These are phyloP conservation scores for Helotiales sp. DNA, from an alignment of 2,329 filamentous ascomycete genomes.

Conservation along the genomic window DNA sequence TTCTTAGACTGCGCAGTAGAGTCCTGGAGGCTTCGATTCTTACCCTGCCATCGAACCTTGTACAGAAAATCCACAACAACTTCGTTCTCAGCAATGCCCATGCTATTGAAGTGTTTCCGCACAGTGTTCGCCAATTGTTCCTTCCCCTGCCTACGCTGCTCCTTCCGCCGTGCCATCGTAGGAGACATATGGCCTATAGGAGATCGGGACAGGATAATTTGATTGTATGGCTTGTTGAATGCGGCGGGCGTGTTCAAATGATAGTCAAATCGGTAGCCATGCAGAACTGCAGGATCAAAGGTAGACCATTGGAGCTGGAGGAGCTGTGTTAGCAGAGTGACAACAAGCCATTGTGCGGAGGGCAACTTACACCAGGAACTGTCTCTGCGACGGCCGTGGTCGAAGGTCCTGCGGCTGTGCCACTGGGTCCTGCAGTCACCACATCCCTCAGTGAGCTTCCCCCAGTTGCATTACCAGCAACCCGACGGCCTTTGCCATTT, in stretches of 20 bases:
- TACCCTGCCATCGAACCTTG: slow-evolving; percentile 45
- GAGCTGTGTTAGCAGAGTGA: neutral
- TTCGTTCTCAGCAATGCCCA: slow-evolving; percentile 80
- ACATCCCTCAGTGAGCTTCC: slow-evolving; percentile 42
- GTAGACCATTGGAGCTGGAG: slow-evolving; percentile 66
- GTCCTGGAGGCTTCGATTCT: neutral
- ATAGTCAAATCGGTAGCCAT: slow-evolving; percentile 77
- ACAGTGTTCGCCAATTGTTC: slow-evolving; percentile 74
- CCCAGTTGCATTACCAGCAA: slow-evolving; percentile 27
- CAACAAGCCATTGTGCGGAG: neutral
- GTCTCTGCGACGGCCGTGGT: slow-evolving; percentile 31
- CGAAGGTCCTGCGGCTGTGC: slow-evolving; percentile 21
- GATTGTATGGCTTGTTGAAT: slow-evolving; percentile 68
- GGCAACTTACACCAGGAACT: slow-evolving; percentile 37
- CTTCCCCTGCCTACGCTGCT: slow-evolving; percentile 70
- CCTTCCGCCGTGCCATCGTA: slow-evolving; percentile 72
- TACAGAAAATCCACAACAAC: slow-evolving; percentile 67
- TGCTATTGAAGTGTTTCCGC: slow-evolving; percentile 82
- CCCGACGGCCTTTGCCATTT: slow-evolving; percentile 42
- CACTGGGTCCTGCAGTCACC: slow-evolving; percentile 32
- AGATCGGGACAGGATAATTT: slow-evolving; percentile 64
- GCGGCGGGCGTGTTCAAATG: slow-evolving; percentile 72
- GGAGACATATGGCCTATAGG: slow-evolving; percentile 75
- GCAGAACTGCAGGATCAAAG: slow-evolving; percentile 70
- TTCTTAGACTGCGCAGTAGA: neutral